Conservation (phyloP, 495 filamentous ascomycete genomes). For the Daldinia caldariorum region DNA sequence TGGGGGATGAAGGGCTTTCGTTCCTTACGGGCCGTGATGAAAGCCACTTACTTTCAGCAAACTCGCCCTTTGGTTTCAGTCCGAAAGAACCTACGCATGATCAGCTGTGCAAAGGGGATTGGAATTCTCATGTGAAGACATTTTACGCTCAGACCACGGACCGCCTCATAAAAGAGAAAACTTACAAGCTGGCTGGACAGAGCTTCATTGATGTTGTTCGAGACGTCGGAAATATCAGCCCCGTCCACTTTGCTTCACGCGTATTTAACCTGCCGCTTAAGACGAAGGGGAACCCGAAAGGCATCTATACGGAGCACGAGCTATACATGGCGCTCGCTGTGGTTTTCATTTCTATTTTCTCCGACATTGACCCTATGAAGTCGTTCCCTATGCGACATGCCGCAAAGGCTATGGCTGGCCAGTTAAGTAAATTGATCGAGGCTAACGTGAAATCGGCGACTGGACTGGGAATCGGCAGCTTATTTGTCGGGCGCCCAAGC, state of each 20-base stretch:
- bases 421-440: slow-evolving; percentile 56
- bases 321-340: slow-evolving; percentile 78
- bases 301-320: slow-evolving; percentile 81
- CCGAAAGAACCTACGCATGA: slow-evolving; percentile 65
- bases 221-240: slow-evolving; percentile 78
- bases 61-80: slow-evolving; percentile 57
- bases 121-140: slow-evolving; percentile 65
- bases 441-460: slow-evolving; percentile 69
- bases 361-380: slow-evolving; percentile 59
- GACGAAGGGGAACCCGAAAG: slow-evolving; percentile 71
- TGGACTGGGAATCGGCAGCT: slow-evolving; percentile 62
- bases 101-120: slow-evolving; percentile 66
- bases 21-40: slow-evolving; percentile 61
- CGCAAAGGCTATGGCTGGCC: slow-evolving; percentile 67
- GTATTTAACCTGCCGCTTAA: slow-evolving; percentile 80
- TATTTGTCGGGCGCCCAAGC: slow-evolving; percentile 55
- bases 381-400: slow-evolving; percentile 68
- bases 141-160: slow-evolving; percentile 74
- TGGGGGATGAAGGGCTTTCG: slow-evolving; percentile 67
- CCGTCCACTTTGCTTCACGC: slow-evolving; percentile 75
- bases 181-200: slow-evolving; percentile 65
- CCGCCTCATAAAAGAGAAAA: slow-evolving; percentile 70
- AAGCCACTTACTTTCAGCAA: slow-evolving; percentile 63
- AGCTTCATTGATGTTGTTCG: slow-evolving; percentile 79
- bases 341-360: slow-evolving; percentile 66